A percentile compares a stretch with the other conserved stretches of the same genome.
Conservation (phyloP, 192 early-diverging fungal genomes). For the Backusella luteola region DNA sequence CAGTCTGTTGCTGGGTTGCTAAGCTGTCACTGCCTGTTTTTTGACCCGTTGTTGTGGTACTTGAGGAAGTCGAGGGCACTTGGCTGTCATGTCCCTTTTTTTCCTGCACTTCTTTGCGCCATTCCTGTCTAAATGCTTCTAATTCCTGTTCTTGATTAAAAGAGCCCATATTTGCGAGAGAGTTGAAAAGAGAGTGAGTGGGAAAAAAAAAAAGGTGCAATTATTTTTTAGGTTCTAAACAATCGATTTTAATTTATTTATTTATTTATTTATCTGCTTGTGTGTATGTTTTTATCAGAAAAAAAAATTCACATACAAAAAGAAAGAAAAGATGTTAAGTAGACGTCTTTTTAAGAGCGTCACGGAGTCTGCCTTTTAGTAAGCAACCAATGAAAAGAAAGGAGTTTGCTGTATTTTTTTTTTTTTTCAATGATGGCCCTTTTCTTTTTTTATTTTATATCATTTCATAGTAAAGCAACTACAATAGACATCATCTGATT, state of each 20-base stretch:
- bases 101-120: constrained; percentile 25
- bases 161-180: not conserved
- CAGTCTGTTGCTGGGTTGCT: not conserved
- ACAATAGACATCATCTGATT: not conserved
- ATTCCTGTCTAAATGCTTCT: constrained; percentile 27
- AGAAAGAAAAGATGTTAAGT: not conserved
- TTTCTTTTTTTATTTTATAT: not conserved
- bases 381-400: not conserved
- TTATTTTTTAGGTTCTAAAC: not conserved
- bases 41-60: not conserved
- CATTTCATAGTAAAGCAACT: not conserved
- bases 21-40: not conserved
- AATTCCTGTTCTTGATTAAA: constrained; percentile 14
- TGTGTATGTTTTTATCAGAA: not conserved
- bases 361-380: not conserved
- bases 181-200: not conserved
- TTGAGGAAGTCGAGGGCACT: not conserved
- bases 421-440: not conserved
- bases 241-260: not conserved
- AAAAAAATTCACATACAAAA: not conserved
- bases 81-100: not conserved
- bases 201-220: not conserved
- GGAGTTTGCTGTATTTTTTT: not conserved
- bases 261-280: not conserved
- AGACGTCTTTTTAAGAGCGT: not conserved